A percentile compares a stretch with the other conserved stretches of the same genome.
Conservation (phyloP, 2,329 filamentous ascomycete species). For the Parastagonospora avenae region DNA sequence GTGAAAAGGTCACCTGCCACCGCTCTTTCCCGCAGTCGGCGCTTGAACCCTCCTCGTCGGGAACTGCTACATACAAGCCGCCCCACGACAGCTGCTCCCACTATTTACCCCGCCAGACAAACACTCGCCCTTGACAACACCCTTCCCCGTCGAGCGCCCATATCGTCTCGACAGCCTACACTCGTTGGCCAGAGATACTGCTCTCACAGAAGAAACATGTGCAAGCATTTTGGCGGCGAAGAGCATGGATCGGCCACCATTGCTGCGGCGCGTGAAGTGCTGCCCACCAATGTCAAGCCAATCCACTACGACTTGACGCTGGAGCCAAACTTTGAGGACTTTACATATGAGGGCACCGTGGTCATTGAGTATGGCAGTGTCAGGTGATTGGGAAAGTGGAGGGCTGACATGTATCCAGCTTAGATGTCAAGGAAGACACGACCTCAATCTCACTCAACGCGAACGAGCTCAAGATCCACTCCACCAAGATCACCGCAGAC, state of each 20-base stretch:
- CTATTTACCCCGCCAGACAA: conserved; percentile 35
- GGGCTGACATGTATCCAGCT: conserved; percentile 49
- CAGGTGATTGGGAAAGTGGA: background rate
- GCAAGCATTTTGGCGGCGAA: conserved; percentile 64
- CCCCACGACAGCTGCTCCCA: conserved; percentile 21
- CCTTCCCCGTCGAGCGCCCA: conserved; percentile 29
- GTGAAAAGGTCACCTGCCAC: conserved; percentile 14
- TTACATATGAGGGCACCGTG: conserved; percentile 84
- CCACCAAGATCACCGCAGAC: conserved; percentile 68
- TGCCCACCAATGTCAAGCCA: conserved; percentile 92
- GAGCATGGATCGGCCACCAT: conserved; percentile 63
- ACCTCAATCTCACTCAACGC: conserved; percentile 87
- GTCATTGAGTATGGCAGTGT: conserved; percentile 69
- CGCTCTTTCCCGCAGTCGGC: conserved; percentile 28
- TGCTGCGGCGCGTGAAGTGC: conserved; percentile 74
- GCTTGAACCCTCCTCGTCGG: conserved; percentile 24
- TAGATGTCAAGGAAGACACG: conserved; percentile 84
- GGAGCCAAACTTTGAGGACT: conserved; percentile 87
- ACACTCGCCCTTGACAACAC: conserved; percentile 23
- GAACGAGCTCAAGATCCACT: conserved; percentile 82
- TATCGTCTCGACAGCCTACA: conserved; percentile 23
- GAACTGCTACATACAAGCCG: conserved; percentile 31
- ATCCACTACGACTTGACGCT: conserved; percentile 88
- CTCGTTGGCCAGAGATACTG: conserved; percentile 60
- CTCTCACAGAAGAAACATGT: conserved; percentile 79